phyloP scores from a whole-genome alignment of 768 basidiomycete species.

The Megacollybia marginata region DNA sequence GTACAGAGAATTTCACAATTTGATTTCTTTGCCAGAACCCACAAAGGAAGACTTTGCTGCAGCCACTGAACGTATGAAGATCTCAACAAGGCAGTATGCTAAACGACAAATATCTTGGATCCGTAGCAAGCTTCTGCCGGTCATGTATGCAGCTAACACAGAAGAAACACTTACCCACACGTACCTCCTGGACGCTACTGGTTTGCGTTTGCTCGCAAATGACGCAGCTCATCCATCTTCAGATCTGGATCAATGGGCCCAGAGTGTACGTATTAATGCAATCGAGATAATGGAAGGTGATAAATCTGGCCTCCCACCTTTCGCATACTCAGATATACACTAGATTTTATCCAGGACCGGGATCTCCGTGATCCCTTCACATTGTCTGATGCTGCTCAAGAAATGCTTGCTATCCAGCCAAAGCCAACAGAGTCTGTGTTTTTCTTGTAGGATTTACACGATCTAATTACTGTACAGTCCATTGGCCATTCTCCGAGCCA shows the following conservation, averaged over 20 bases:
- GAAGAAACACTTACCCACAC: conserved; percentile 22
- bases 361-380: conserved; percentile 48
- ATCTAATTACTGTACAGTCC: conserved; percentile 36
- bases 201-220: conserved; percentile 25
- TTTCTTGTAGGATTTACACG: not conserved
- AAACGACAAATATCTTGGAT: conserved; percentile 92
- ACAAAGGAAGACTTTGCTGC: conserved; percentile 36
- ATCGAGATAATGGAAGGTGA: conserved; percentile 41
- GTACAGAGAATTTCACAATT: conserved; percentile 82
- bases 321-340: not conserved
- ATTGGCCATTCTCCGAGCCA: conserved; percentile 41
- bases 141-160: conserved; percentile 42
- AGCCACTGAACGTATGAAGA: conserved; percentile 76
- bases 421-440: conserved; percentile 39
- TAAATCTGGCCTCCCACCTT: conserved; percentile 1
- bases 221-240: not conserved
- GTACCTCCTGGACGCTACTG: conserved; percentile 63
- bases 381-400: conserved; percentile 47
- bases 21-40: conserved; percentile 40
- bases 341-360: conserved; percentile 49
- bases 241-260: conserved; percentile 54
- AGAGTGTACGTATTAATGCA: conserved; percentile 46
- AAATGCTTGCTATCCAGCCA: conserved; percentile 38
- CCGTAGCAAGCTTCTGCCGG: conserved; percentile 80
- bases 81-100: conserved; percentile 85